Percentiles rank a stretch among this genome's conserved stretches.
These are phyloP conservation scores for Anacardium occidentale DNA, from an alignment of 345 rosid genomes.

Conservation along the genomic window DNA sequence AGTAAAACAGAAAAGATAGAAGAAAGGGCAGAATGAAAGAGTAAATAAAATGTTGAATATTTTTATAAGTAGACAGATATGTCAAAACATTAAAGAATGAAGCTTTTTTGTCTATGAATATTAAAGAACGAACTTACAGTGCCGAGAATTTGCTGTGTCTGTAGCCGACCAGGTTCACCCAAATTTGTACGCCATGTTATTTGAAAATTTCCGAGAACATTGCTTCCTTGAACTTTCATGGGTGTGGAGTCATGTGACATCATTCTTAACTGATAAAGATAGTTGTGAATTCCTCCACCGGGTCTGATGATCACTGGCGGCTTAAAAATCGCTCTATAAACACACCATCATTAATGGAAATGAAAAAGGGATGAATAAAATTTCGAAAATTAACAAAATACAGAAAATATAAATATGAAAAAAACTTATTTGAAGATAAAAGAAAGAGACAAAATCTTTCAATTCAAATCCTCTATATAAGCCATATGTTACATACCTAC, in stretches of 20 bases:
- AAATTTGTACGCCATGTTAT: conserved; percentile 95
- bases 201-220: conserved; percentile 90
- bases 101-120: neutral
- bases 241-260: conserved; percentile 47
- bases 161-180: conserved; percentile 97
- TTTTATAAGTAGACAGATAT: neutral
- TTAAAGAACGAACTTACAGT: conserved; percentile 49
- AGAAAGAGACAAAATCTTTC: neutral
- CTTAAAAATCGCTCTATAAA: conserved; percentile 59
- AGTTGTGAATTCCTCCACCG: conserved; percentile 87
- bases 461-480: neutral
- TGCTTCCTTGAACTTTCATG: conserved; percentile 59
- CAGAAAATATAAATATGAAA: neutral
- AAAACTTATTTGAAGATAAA: neutral
- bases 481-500: conserved; percentile 39
- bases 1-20: neutral
- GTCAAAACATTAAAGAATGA: neutral
- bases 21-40: neutral
- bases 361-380: conserved; percentile 8
- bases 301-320: conserved; percentile 77
- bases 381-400: neutral
- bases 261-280: conserved; percentile 65
- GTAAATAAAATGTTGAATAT: neutral
- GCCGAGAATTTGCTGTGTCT: conserved; percentile 95
- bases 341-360: conserved; percentile 18